These are phyloP conservation scores for Colletotrichum sp. DNA, from an alignment of 2,329 filamentous ascomycete species.

Conservation along the genomic window DNA sequence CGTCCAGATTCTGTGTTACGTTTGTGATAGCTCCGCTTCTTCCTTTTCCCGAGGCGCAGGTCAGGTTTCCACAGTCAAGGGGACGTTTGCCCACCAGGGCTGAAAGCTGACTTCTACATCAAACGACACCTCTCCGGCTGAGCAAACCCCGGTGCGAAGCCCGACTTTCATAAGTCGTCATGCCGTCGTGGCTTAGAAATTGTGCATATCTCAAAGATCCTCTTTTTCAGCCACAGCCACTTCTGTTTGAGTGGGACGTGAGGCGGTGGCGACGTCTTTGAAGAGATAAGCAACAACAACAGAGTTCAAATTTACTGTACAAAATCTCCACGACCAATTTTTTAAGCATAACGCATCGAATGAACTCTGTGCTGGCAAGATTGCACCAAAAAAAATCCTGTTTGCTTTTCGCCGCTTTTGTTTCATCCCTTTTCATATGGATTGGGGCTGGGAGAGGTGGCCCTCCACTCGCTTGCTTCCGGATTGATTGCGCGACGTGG, in stretches of 20 bases:
- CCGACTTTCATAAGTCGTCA: not conserved
- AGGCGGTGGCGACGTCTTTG: not conserved
- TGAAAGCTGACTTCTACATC: not conserved
- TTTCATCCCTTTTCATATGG: conserved; percentile 6
- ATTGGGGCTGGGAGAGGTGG: not conserved
- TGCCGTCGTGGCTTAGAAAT: not conserved
- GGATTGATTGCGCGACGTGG: conserved; percentile 13
- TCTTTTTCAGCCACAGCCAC: not conserved
- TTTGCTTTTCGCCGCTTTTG: conserved; percentile 1
- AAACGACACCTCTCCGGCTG: not conserved
- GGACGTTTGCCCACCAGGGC: not conserved
- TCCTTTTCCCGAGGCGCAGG: not conserved
- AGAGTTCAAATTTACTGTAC: not conserved
- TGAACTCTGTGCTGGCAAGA: not conserved
- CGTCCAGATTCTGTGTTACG: not conserved
- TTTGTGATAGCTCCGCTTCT: not conserved
- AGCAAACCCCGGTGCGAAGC: not conserved
- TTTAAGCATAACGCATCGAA: conserved; percentile 10
- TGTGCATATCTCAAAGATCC: not conserved
- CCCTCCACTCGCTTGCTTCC: conserved; percentile 1
- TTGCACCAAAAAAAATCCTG: not conserved
- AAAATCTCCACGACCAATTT: not conserved
- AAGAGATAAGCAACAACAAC: not conserved
- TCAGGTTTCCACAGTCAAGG: not conserved
- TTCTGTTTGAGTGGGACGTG: not conserved